Conservation (phyloP, 441 rosid species). For the Erodium chrysanthum region DNA sequence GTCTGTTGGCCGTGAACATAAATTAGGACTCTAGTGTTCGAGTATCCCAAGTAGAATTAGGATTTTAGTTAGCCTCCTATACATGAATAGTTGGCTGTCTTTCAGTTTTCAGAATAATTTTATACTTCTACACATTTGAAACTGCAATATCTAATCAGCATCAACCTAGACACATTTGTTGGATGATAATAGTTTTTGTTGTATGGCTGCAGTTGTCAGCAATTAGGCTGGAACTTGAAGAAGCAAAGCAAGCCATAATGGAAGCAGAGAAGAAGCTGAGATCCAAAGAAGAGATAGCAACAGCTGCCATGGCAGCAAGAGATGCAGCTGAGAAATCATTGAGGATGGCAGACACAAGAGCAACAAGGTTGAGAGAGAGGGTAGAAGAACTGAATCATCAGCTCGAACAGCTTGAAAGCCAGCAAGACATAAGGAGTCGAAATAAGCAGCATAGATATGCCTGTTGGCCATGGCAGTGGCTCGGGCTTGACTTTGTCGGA, state of each 20-base stretch:
- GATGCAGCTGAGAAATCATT: slow-evolving; percentile 91
- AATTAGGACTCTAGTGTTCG: neutral
- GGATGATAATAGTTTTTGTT: slow-evolving; percentile 12
- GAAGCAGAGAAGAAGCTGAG: slow-evolving; percentile 78
- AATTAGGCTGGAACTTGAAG: slow-evolving; percentile 76
- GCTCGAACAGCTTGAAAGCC: slow-evolving; percentile 66
- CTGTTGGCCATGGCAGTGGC: slow-evolving; percentile 99
- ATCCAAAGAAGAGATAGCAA: slow-evolving; percentile 87
- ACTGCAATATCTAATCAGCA: neutral
- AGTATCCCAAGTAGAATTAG: too few species aligned
- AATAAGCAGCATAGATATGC: slow-evolving; percentile 48
- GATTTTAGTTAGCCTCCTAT: too few species aligned
- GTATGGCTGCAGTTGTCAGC: slow-evolving; percentile 42
- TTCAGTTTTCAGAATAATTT: too few species aligned
- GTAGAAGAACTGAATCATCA: slow-evolving; percentile 71
- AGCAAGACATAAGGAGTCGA: slow-evolving; percentile 41
- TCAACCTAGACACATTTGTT: neutral
- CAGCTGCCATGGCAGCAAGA: slow-evolving; percentile 92
- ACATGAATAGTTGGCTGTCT: too few species aligned
- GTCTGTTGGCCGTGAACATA: neutral
- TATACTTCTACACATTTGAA: neutral
- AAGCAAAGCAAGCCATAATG: slow-evolving; percentile 49
- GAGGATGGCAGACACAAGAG: slow-evolving; percentile 69
- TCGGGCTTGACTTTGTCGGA: slow-evolving; percentile 80
- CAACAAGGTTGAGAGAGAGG: slow-evolving; percentile 70